Conservation (phyloP, 345 rosid genomes). For the Eucalyptus tenuipes region DNA sequence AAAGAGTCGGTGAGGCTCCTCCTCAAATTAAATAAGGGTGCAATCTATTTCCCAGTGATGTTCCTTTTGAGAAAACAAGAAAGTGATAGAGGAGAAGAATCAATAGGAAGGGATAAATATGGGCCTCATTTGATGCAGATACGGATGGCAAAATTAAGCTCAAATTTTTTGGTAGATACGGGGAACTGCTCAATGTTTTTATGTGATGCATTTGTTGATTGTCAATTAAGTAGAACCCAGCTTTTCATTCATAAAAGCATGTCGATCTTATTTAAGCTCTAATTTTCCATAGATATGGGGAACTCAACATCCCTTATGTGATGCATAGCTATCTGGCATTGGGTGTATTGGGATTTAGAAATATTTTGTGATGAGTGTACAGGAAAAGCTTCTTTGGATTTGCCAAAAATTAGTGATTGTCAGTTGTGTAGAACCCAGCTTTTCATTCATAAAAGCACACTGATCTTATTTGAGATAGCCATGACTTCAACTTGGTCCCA, state of each 20-base stretch:
- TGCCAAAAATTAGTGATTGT: background rate
- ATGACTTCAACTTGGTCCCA: background rate
- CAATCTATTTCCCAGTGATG: background rate
- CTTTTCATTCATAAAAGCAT: background rate
- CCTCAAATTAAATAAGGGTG: background rate
- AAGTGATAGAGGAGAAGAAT: background rate
- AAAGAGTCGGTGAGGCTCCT: background rate
- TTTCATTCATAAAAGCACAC: background rate
- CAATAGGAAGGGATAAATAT: background rate
- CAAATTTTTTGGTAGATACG: background rate
- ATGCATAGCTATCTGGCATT: no score
- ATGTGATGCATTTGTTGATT: background rate
- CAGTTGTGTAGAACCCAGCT: background rate
- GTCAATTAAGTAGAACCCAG: background rate
- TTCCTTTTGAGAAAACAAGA: background rate
- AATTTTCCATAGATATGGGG: background rate
- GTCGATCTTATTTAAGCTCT: background rate
- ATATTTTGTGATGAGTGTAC: no score
- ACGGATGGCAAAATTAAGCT: background rate
- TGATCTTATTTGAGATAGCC: background rate
- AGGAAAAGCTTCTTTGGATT: no score
- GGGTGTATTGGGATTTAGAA: no score
- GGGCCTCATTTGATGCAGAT: background rate
- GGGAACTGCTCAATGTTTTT: background rate
- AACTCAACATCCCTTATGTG: background rate